These are phyloP conservation scores for Phytophthora tubulina DNA, from an alignment of 352 stramenopile species.

Conservation along the genomic window DNA sequence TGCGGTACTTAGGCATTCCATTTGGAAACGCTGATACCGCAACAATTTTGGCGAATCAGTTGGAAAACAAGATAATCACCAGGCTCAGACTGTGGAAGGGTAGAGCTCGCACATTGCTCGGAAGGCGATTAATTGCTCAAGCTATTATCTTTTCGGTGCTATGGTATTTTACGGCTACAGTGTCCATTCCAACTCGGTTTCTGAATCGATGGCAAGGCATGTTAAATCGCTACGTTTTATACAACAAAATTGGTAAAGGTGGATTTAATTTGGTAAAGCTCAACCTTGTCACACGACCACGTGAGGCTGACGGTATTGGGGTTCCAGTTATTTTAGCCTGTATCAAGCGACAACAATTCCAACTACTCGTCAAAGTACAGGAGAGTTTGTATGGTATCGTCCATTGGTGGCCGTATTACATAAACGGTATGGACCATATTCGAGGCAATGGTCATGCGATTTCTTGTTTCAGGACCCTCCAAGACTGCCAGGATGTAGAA, in stretches of 20 bases:
- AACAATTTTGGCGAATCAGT: neutral
- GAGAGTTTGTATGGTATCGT: neutral
- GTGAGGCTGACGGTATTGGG: neutral
- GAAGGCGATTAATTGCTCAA: neutral
- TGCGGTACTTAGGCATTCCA: neutral
- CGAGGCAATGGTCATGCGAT: neutral
- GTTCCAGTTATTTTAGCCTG: neutral
- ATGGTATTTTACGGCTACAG: too few species aligned
- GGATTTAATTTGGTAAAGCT: neutral
- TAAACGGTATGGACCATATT: neutral
- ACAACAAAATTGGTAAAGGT: slow-evolving; percentile 4
- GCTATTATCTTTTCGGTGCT: too few species aligned
- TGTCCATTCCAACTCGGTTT: neutral
- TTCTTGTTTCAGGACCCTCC: slow-evolving; percentile 9
- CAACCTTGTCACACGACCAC: neutral
- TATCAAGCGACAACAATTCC: neutral
- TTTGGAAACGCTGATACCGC: neutral
- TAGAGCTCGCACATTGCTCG: neutral
- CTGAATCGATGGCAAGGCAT: neutral
- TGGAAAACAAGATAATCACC: neutral
- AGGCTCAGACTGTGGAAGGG: neutral
- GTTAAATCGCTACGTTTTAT: neutral
- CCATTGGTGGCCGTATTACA: neutral
- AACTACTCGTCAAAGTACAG: neutral
- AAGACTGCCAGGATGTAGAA: neutral